phyloP scores from a whole-genome alignment of 306 rosid species.

The Citrullus mucosospermus region DNA sequence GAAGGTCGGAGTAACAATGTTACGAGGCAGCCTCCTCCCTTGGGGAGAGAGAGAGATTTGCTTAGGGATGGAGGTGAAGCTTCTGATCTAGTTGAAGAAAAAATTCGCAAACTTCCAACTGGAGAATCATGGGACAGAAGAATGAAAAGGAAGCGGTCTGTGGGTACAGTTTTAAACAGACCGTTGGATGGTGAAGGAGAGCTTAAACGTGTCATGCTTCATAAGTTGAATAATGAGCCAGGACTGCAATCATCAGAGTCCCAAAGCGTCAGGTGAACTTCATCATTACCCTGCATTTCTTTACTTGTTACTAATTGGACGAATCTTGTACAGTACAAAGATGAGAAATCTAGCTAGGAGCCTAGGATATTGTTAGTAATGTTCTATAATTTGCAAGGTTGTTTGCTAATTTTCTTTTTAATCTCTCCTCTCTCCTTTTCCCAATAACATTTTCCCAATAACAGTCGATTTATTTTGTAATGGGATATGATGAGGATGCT shows the following conservation, averaged over 20 bases:
- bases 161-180: constrained; percentile 40
- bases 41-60: constrained; percentile 53
- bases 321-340: background rate
- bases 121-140: constrained; percentile 72
- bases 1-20: constrained; percentile 41
- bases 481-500: too few relatives aligned
- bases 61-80: constrained; percentile 43
- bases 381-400: background rate
- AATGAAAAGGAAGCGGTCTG: constrained; percentile 67
- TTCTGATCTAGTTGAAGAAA: constrained; percentile 62
- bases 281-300: background rate
- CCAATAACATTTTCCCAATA: background rate
- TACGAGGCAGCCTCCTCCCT: constrained; percentile 38
- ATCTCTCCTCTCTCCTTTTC: background rate
- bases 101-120: constrained; percentile 54
- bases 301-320: background rate
- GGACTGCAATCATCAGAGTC: constrained; percentile 39
- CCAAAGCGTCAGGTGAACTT: constrained; percentile 55
- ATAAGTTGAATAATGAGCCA: constrained; percentile 47
- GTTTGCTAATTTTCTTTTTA: too few relatives aligned
- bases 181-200: constrained; percentile 56
- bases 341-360: background rate
- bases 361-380: background rate
- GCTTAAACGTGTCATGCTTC: constrained; percentile 40
- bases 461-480: too few relatives aligned